Percentiles rank a stretch among this genome's conserved stretches.
phyloP scores from a whole-genome alignment of 345 rosid genomes.

The Citrus unshiu region DNA sequence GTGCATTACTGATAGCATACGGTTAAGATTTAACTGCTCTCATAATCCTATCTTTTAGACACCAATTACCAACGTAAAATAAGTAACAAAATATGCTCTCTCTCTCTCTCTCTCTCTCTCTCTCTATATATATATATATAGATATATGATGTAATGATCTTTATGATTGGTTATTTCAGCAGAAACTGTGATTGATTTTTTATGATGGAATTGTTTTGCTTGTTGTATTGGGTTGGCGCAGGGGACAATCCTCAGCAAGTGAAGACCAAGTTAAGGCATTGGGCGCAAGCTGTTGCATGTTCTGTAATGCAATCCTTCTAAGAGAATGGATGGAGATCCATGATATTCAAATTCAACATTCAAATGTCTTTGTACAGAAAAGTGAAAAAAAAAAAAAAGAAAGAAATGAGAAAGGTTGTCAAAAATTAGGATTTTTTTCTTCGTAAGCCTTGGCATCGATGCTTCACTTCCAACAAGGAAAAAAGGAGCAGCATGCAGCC shows the following conservation, averaged over 20 bases:
- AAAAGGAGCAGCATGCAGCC: neutral
- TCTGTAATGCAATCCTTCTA: slow-evolving; percentile 47
- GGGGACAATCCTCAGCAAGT: slow-evolving; percentile 76
- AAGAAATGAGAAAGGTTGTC: neutral
- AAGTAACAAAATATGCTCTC: too few species aligned
- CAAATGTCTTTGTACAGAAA: slow-evolving; percentile 1
- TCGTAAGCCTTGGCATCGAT: neutral
- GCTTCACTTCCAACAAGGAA: neutral
- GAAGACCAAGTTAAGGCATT: slow-evolving; percentile 79
- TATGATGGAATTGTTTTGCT: neutral
- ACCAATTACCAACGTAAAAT: neutral
- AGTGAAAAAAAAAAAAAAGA: neutral
- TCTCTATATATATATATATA: too few species aligned
- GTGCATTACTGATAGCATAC: too few species aligned
- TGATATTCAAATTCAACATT: slow-evolving; percentile 9
- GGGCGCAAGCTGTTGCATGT: slow-evolving; percentile 99
- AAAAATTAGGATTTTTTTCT: neutral
- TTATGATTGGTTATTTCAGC: too few species aligned
- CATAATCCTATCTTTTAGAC: neutral
- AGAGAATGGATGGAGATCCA: neutral
- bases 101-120: too few species aligned
- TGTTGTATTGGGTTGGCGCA: slow-evolving; percentile 15
- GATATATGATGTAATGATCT: too few species aligned
- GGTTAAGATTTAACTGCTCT: neutral
- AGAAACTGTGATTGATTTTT: too few species aligned